These are phyloP conservation scores for Schizothecium vesticola DNA, from an alignment of 495 filamentous ascomycete species.

Conservation along the genomic window DNA sequence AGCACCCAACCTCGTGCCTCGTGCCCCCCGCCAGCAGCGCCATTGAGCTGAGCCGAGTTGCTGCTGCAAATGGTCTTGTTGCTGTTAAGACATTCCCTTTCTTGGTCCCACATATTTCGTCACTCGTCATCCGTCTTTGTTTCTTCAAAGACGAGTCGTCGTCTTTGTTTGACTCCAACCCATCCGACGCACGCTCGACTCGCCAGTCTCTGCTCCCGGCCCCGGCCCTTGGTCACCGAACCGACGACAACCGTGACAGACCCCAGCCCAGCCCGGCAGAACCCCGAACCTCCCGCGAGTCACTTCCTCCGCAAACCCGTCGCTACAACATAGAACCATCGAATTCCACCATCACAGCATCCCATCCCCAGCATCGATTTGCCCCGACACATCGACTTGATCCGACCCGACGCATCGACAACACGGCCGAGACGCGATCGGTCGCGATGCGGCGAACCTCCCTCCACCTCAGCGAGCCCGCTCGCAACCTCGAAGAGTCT, in stretches of 20 bases:
- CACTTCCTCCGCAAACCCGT: not conserved
- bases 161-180: not conserved
- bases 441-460: constrained; percentile 40
- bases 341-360: not conserved
- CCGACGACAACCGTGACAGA: not conserved
- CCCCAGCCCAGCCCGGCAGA: not conserved
- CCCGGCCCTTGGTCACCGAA: not conserved
- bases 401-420: not conserved
- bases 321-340: not conserved
- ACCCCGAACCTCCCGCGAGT: not conserved
- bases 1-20: not conserved
- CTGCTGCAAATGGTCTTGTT: not conserved
- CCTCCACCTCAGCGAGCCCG: constrained; percentile 39
- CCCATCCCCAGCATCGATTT: not conserved
- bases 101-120: not conserved
- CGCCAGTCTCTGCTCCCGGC: not conserved
- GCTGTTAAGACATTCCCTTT: not conserved
- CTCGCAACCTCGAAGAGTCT: constrained; percentile 43
- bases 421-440: not conserved
- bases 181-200: not conserved
- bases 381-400: constrained; percentile 1
- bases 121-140: not conserved
- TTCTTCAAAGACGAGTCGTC: not conserved
- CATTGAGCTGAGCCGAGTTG: not conserved
- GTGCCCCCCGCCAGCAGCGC: not conserved